Conservation (phyloP, 352 stramenopile species). For the Phytopythium delawarense region DNA sequence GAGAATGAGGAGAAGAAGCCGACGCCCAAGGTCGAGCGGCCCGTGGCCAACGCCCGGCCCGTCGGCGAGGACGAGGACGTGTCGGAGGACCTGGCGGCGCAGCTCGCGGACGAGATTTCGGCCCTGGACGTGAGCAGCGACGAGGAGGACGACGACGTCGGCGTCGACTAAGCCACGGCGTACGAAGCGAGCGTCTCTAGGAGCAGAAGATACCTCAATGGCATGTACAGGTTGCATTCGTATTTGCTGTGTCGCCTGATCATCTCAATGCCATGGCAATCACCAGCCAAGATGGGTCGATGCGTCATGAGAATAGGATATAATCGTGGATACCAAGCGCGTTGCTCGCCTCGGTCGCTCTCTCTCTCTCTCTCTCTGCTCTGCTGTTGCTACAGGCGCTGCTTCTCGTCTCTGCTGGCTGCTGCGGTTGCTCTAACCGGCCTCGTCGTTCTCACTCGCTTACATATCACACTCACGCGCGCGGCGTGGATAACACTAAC, state of each 20-base stretch:
- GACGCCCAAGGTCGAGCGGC: constrained; percentile 1
- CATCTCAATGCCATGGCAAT: background rate
- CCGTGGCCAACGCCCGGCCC: constrained; percentile 6
- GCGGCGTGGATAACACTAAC: constrained; percentile 16
- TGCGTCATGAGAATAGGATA: background rate
- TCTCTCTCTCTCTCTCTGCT: background rate
- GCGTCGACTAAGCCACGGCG: constrained; percentile 35
- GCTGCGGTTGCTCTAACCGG: constrained; percentile 6
- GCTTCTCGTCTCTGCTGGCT: constrained; percentile 1
- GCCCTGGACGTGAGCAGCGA: constrained; percentile 82
- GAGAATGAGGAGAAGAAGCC: constrained; percentile 7
- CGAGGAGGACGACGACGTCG: constrained; percentile 62
- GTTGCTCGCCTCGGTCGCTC: background rate
- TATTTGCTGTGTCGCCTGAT: background rate
- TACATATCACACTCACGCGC: constrained; percentile 26
- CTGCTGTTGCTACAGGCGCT: constrained; percentile 8
- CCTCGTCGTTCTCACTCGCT: constrained; percentile 2
- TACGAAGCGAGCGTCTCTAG: background rate
- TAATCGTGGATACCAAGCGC: background rate
- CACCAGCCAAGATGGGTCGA: background rate
- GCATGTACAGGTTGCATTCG: background rate
- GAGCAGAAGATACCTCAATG: background rate
- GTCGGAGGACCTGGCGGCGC: constrained; percentile 55
- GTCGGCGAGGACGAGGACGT: constrained; percentile 62
- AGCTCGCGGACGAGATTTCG: constrained; percentile 62